Evolutionary conservation across 805 yeast species (phyloP), one percentile per base, ranked within the genome.

Genomic region (Candida khao-thaluensis): DNA sequence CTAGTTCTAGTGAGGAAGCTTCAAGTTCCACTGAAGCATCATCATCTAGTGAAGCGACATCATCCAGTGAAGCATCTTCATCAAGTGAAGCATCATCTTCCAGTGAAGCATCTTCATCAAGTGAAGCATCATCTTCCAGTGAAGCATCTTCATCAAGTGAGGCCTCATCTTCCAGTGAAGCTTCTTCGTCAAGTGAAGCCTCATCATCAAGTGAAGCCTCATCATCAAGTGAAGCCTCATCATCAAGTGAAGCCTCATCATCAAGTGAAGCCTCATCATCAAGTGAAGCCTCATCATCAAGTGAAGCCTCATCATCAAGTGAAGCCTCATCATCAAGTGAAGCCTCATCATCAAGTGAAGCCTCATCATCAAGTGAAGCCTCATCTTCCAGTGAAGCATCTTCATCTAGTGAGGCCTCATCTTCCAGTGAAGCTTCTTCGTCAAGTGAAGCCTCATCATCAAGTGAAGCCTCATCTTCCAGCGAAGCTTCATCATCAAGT

Each of bases 81-180:
- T 35, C 43, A 27, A 33, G 38, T 22, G 37, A 15, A 12, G 11
- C 30, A 3, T 23, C 35, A 17, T 27, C 35, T 8, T 33, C 42
- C n/a, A 38, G 38, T 24, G 41, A 21, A 15, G 37, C 18, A 14
- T 18, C 37, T n/a, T 36, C 37, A 11, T 31, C 40, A 5, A 31
- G 33, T 35, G 40, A 24, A 23, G 44, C n/a, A 4, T 26, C 37
- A 4, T 30, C 48, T 8, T 38, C 48, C n/a, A 32, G 34, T 23
- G 45, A 40, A 30, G 43, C 33, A 22, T 10, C 24, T 12, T 37
- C 41, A 10, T 38, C 36, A 3, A 17, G 20, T 15, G 35, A 30
- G 16, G 35, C 14, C 7, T 23, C 38, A 8, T 36, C 40, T 6
- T 36, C 34, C 4, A 23, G 25, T 17, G 35, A 22, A 23, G 35